These are phyloP conservation scores for Cladophialophora exuberans DNA, from an alignment of 2,329 filamentous ascomycete species.

Conservation along the genomic window DNA sequence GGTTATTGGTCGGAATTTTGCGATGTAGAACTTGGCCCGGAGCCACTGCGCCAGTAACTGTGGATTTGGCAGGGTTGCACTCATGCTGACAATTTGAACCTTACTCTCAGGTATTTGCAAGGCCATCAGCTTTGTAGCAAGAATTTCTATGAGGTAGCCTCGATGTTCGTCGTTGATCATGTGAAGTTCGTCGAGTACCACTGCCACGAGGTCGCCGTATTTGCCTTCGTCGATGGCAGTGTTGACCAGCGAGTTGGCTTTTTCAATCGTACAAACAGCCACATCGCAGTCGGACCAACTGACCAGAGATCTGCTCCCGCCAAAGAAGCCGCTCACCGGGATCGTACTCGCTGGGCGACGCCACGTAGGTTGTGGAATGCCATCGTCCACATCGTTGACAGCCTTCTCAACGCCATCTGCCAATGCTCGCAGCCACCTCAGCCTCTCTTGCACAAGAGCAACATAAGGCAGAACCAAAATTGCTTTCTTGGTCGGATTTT, in stretches of 20 bases:
- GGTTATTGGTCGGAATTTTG: slow-evolving; percentile 73
- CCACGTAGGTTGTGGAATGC: slow-evolving; percentile 43
- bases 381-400: slow-evolving; percentile 36
- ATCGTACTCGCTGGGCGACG: slow-evolving; percentile 60
- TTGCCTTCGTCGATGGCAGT: slow-evolving; percentile 71
- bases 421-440: slow-evolving; percentile 71
- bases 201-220: slow-evolving; percentile 64
- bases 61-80: slow-evolving; percentile 75
- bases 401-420: slow-evolving; percentile 61
- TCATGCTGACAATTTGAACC: slow-evolving; percentile 78
- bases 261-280: slow-evolving; percentile 79
- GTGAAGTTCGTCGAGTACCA: slow-evolving; percentile 79
- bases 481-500: slow-evolving; percentile 66
- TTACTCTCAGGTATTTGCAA: slow-evolving; percentile 50
- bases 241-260: slow-evolving; percentile 76
- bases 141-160: slow-evolving; percentile 74
- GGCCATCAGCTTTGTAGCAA: slow-evolving; percentile 73
- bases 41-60: slow-evolving; percentile 71
- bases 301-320: slow-evolving; percentile 68
- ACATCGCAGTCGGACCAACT: slow-evolving; percentile 77
- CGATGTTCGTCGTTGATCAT: slow-evolving; percentile 78
- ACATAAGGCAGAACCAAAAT: slow-evolving; percentile 77
- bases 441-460: slow-evolving; percentile 78
- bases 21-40: slow-evolving; percentile 70
- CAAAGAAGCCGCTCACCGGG: slow-evolving; percentile 73